Conservation (phyloP, 805 yeast genomes). For the Monosporozyma unispora region DNA sequence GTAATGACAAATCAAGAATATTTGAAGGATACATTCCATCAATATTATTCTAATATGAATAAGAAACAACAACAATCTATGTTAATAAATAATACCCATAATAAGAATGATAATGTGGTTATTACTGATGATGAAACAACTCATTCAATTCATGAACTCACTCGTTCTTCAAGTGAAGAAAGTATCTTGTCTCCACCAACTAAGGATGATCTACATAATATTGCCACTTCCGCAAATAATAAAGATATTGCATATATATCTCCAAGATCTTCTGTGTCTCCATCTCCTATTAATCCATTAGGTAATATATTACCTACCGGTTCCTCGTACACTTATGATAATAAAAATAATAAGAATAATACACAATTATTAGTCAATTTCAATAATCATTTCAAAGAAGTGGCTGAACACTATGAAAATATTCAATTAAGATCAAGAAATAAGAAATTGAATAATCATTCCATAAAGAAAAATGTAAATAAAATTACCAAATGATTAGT, state of each 20-base stretch:
- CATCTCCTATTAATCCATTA: background rate
- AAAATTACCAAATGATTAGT: background rate
- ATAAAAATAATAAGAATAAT: background rate
- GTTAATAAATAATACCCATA: background rate
- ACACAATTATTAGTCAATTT: constrained; percentile 19
- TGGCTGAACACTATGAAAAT: constrained; percentile 25
- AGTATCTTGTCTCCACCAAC: background rate
- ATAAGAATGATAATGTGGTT: no score
- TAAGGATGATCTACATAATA: background rate
- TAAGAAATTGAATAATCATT: background rate
- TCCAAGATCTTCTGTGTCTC: constrained; percentile 7
- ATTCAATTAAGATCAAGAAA: constrained; percentile 13
- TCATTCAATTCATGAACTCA: background rate
- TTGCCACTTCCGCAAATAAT: background rate
- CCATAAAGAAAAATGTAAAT: background rate
- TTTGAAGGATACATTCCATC: constrained; percentile 8
- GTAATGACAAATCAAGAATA: constrained; percentile 13
- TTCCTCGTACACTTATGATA: background rate
- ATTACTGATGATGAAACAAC: background rate
- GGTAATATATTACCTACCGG: background rate
- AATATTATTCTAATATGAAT: constrained; percentile 11
- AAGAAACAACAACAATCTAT: background rate
- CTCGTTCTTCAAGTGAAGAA: constrained; percentile 1
- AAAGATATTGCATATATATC: constrained; percentile 1
- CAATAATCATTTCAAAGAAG: constrained; percentile 21